Base-by-base conservation (phyloP, 2,329 filamentous ascomycete species). In the Elsinoe australis region DNA sequence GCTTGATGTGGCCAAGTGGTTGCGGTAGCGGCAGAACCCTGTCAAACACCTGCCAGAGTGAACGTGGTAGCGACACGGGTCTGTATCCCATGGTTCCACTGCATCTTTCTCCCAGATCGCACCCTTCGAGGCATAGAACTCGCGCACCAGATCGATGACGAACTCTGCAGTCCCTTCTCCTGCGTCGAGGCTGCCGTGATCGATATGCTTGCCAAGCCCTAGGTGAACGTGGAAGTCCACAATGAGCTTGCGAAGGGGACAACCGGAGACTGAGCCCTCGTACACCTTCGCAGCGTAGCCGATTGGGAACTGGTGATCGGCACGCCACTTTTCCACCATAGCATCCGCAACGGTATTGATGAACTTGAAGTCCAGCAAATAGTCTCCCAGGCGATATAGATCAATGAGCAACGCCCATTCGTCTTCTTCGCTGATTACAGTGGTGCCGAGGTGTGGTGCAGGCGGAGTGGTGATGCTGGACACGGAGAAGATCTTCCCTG, bases 321-420 rank as follows among this genome's bases (percentile, higher is more conserved):
- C 29, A 14, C 9, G 14, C 3, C 36, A 14, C 38, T 49, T 51
- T 8, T 54, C 47, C 4, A 52, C 35, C n/a, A 55, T 42, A 9
- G 32, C 44, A 15, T 52, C 42, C 4, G 53, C 44, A 18, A 55
- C 41, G 2, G 34, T 41, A 29, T 56, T 52, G 18, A 54, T 53
- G 49, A 55, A 55, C 3, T 19, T 31, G 1, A 21, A 12, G 24
- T 52, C 52, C 9, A 49, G 34, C 4, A 56, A 15, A 14, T 52
- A 45, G 15, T 55, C 51, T 2, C 55, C 55, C 8, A 56, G 46
- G 3, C 50, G 45, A 42, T 52, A 55, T 7, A 50, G 33, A 4
- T 35, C 21, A 17, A 31, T 19, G 8, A 52, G 21, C 8, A 18
- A 46, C 7, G 26, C 10, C 50, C 50, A 49, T 14, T 51, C 50